A percentile compares a stretch with the other conserved stretches of the same genome.
Evolutionary conservation across 2,329 filamentous ascomycete species (phyloP).

Genomic region (Verruconis gallopava): DNA sequence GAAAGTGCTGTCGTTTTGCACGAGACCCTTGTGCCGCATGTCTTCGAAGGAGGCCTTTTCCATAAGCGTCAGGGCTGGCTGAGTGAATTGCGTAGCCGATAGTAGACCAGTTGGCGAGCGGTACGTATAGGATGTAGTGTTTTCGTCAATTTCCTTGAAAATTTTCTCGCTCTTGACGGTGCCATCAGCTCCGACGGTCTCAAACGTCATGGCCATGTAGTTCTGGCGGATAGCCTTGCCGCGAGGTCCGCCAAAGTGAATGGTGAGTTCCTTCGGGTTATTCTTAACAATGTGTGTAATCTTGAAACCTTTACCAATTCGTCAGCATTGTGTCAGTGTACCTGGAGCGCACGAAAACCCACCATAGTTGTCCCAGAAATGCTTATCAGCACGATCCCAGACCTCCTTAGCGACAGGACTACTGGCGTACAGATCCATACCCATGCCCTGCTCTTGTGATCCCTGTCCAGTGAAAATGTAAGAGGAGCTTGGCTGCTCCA

Average conservation of each 20-base stretch:
- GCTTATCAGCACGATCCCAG: constrained; percentile 83
- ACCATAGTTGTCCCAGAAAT: constrained; percentile 98
- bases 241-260: constrained; percentile 92
- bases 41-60: constrained; percentile 99
- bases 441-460: constrained; percentile 98
- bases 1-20: constrained; percentile 92
- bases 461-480: constrained; percentile 98
- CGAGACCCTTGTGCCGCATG: constrained; percentile 93
- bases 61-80: constrained; percentile 94
- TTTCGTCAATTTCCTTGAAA: constrained; percentile 94
- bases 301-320: constrained; percentile 57
- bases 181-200: constrained; percentile 87
- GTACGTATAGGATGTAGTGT: constrained; percentile 92
- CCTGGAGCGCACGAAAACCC: constrained; percentile 24
- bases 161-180: constrained; percentile 97
- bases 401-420: constrained; percentile 92
- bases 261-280: constrained; percentile 96
- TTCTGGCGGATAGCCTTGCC: constrained; percentile 97
- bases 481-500: constrained; percentile 90
- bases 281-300: constrained; percentile 99
- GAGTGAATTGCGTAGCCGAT: constrained; percentile 96
- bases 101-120: constrained; percentile 85
- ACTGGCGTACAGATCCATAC: constrained; percentile 94
- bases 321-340: constrained; percentile 2
- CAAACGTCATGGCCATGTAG: constrained; percentile 99